phyloP scores from a whole-genome alignment of 2,329 filamentous ascomycete genomes.

The Beauveria asiatica region DNA sequence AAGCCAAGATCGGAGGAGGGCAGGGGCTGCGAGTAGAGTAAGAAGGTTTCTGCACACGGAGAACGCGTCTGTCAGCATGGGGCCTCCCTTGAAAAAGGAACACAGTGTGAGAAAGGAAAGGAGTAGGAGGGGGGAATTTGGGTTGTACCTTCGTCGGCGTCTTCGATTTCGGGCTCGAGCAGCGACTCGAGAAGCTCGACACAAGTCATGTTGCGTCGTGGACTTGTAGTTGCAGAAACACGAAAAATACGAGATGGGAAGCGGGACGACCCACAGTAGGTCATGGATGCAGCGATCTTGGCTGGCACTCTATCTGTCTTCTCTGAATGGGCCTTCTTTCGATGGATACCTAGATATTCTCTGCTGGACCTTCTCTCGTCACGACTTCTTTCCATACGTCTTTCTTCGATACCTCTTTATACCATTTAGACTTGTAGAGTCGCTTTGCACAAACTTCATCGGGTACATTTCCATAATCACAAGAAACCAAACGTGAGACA shows the following conservation, averaged over 20 bases:
- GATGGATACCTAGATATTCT: too few species aligned
- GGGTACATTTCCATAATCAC: background rate
- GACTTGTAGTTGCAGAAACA: background rate
- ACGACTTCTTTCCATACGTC: too few species aligned
- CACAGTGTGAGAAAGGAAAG: background rate
- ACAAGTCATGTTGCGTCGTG: background rate
- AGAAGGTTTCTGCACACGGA: slow-evolving; percentile 62
- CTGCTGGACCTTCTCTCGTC: too few species aligned
- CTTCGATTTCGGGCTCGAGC: slow-evolving; percentile 37
- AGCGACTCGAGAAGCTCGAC: slow-evolving; percentile 18
- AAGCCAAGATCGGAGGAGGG: slow-evolving; percentile 77
- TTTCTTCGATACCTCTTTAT: too few species aligned
- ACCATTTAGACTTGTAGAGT: too few species aligned
- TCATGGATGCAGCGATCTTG: too few species aligned
- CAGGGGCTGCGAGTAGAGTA: slow-evolving; percentile 70
- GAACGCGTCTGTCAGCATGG: background rate
- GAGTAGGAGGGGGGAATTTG: background rate
- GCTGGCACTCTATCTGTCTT: too few species aligned
- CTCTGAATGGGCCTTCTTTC: too few species aligned
- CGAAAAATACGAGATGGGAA: background rate
- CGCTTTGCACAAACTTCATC: too few species aligned
- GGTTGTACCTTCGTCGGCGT: slow-evolving; percentile 38
- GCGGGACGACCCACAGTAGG: background rate
- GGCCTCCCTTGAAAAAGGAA: background rate
- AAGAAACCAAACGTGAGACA: background rate